Conservation (phyloP, 306 rosid species). For the Vicia faba region DNA sequence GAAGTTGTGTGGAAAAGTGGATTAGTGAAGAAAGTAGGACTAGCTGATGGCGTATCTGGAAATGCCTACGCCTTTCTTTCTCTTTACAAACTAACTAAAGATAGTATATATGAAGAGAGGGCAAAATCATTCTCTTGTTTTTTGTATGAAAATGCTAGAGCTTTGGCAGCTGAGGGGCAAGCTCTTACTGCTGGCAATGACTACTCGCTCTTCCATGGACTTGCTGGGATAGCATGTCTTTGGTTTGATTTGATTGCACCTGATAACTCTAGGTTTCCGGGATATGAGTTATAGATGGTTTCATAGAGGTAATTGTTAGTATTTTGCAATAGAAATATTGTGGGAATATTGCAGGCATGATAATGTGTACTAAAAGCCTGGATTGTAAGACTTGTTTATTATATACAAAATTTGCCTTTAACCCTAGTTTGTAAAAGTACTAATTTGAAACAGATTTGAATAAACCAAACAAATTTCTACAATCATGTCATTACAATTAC, state of each 20-base stretch:
- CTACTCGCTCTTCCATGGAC: constrained; percentile 83
- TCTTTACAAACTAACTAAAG: constrained; percentile 66
- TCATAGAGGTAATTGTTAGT: background rate
- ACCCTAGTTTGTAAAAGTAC: too few species aligned
- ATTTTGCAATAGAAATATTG: background rate
- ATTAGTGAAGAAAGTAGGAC: constrained; percentile 76
- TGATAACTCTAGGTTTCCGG: constrained; percentile 72
- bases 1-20: constrained; percentile 96
- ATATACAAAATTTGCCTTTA: too few species aligned
- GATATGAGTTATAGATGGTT: constrained; percentile 71
- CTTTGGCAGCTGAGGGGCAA: constrained; percentile 33
- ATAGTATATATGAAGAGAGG: constrained; percentile 68
- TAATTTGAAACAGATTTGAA: too few species aligned
- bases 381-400: background rate
- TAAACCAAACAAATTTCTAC: too few species aligned
- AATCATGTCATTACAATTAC: too few species aligned
- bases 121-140: constrained; percentile 73
- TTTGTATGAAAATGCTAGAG: constrained; percentile 56
- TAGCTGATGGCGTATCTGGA: constrained; percentile 84
- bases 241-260: constrained; percentile 78
- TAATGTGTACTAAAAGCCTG: background rate
- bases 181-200: constrained; percentile 37
- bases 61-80: constrained; percentile 85
- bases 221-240: constrained; percentile 81
- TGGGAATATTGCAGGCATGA: constrained; percentile 1